phyloP scores from a whole-genome alignment of 78 protist species.

The Polysphondylium violaceum region DNA sequence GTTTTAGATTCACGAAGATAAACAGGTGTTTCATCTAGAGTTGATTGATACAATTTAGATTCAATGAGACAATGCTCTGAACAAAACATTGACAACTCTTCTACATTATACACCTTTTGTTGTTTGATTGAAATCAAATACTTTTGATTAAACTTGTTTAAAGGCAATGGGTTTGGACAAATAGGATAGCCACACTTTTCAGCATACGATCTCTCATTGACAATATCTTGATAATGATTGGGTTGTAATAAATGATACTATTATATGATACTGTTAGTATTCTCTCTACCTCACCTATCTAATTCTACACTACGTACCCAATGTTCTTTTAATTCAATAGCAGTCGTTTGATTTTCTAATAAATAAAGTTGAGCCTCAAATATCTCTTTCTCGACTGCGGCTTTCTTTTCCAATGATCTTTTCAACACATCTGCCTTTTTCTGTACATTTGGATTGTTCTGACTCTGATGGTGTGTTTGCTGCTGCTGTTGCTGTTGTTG shows the following conservation, averaged over 20 bases:
- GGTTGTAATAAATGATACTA: constrained; percentile 41
- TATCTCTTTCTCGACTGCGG: constrained; percentile 23
- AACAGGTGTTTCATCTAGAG: constrained; percentile 53
- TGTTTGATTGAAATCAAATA: constrained; percentile 47
- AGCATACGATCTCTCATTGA: constrained; percentile 23
- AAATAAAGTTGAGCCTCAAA: constrained; percentile 35
- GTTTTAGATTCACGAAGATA: constrained; percentile 14
- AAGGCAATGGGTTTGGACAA: constrained; percentile 3
- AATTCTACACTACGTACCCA: constrained; percentile 1
- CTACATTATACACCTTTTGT: constrained; percentile 47
- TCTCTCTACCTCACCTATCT: background rate
- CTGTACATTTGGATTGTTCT: background rate
- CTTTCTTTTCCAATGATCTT: constrained; percentile 29
- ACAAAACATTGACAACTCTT: constrained; percentile 65
- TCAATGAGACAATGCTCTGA: constrained; percentile 49
- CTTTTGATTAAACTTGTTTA: constrained; percentile 13
- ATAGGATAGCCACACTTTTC: constrained; percentile 59
- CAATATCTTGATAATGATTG: constrained; percentile 46
- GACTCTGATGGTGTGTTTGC: background rate
- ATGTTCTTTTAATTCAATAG: background rate
- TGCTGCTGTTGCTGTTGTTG: background rate
- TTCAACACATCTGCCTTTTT: constrained; percentile 22
- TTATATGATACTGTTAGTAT: background rate
- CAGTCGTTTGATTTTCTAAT: constrained; percentile 23
- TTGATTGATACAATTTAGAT: constrained; percentile 29